Conservation (phyloP, 2,329 filamentous ascomycete genomes). For the Aspergillus amoenus region DNA sequence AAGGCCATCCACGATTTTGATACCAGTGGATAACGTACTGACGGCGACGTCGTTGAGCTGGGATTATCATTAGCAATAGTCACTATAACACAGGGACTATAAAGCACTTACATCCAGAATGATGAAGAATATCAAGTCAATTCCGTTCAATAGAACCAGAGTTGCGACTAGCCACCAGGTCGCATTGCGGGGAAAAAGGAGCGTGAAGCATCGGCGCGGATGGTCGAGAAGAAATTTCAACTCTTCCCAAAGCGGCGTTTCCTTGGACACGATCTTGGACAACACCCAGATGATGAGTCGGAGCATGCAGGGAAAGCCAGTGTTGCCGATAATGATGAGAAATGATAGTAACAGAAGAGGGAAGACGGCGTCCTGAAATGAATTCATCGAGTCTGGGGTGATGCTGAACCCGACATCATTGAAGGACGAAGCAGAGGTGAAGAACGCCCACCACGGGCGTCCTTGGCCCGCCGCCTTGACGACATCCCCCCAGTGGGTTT, state of each 20-base stretch:
- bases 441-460: slow-evolving; percentile 86
- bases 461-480: slow-evolving; percentile 63
- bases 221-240: slow-evolving; percentile 89
- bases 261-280: slow-evolving; percentile 64
- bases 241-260: slow-evolving; percentile 81
- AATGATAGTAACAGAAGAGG: slow-evolving; percentile 77
- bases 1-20: slow-evolving; percentile 78
- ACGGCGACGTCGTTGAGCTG: slow-evolving; percentile 66
- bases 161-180: slow-evolving; percentile 97
- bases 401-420: slow-evolving; percentile 94
- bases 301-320: slow-evolving; percentile 91
- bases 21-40: slow-evolving; percentile 65
- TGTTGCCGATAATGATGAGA: slow-evolving; percentile 91
- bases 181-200: slow-evolving; percentile 84
- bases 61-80: neutral
- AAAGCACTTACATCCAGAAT: slow-evolving; percentile 66
- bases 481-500: slow-evolving; percentile 61
- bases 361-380: slow-evolving; percentile 75
- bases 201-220: slow-evolving; percentile 90
- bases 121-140: slow-evolving; percentile 89
- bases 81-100: neutral
- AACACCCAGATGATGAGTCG: slow-evolving; percentile 86
- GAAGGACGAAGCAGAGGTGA: slow-evolving; percentile 82
- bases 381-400: slow-evolving; percentile 90
- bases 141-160: slow-evolving; percentile 73